Percentiles rank a stretch among this genome's conserved stretches.
Conservation (phyloP, 2,329 filamentous ascomycete species). For the Fusarium sambucinum region DNA sequence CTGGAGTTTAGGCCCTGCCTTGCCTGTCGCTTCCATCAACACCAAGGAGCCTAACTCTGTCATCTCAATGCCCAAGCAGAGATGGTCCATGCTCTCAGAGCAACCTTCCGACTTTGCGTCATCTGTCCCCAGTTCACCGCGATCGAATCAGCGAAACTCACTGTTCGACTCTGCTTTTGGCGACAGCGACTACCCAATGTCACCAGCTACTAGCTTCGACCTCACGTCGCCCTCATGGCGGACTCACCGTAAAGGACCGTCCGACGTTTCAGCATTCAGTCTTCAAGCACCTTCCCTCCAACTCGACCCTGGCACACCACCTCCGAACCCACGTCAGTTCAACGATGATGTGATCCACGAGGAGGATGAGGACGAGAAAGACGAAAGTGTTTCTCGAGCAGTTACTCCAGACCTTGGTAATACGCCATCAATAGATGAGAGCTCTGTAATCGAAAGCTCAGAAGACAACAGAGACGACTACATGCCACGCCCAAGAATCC, state of each 20-base stretch:
- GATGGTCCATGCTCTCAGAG: conserved; percentile 69
- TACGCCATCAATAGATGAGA: conserved; percentile 51
- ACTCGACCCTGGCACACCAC: conserved; percentile 52
- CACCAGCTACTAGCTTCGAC: conserved; percentile 81
- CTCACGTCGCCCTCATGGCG: conserved; percentile 73
- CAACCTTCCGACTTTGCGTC: conserved; percentile 75
- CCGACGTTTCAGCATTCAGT: conserved; percentile 66
- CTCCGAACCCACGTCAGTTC: conserved; percentile 39
- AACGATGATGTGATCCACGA: conserved; percentile 53
- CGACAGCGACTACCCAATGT: conserved; percentile 77
- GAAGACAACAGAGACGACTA: conserved; percentile 52
- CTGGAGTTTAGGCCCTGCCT: conserved; percentile 56
- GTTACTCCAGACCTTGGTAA: conserved; percentile 46
- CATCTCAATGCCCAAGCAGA: conserved; percentile 59
- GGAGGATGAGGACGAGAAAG: conserved; percentile 53
- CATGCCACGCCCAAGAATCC: conserved; percentile 63
- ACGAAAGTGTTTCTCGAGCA: conserved; percentile 36
- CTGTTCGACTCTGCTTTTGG: conserved; percentile 78
- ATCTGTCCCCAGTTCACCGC: conserved; percentile 85
- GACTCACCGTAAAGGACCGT: conserved; percentile 67
- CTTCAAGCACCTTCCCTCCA: conserved; percentile 56
- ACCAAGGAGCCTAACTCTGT: conserved; percentile 65
- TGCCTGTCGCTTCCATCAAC: conserved; percentile 58
- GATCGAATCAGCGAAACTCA: conserved; percentile 77
- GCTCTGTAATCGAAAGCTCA: conserved; percentile 51